Base-by-base conservation (phyloP, 495 filamentous ascomycete species). In the Lepraria neglecta region DNA sequence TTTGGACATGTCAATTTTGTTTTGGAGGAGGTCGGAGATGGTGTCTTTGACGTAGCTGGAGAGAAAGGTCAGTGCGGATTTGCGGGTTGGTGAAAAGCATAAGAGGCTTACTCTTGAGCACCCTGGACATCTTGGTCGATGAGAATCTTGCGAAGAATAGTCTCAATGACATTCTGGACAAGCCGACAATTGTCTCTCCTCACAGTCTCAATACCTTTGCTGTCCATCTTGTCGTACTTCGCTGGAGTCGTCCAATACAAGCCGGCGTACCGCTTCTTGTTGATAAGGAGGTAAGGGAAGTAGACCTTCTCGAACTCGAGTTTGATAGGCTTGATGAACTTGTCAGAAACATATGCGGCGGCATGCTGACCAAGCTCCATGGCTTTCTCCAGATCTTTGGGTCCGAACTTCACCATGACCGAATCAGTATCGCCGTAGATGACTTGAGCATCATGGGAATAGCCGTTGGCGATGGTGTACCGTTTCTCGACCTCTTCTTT, bases 211-310 rank as follows among this genome's bases (percentile, higher is more conserved):
- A 99, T 97, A 78, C 94, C 94, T 73, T 99, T 99, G 66, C 87
- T 96, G 70, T 99, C 94, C 95, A 99, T 97, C 79, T 99, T 99
- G 78, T 99, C 94, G 66, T 85, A 91, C 71, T 95, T 96, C n/a
- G 90, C 82, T 0, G 94, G 82, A 50, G 87, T 91, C 21, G 95
- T 97, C 91, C 92, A 99, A 76, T 91, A 97, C 15, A 99, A 77
- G 38, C 94, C 94, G 14, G 94, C 94, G 66, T 99, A 99, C 58
- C 94, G 88, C 80, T 99, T 99, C 76, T 99, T 99, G 83, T 99
- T 99, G 83, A 99, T 99, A 46, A 99, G 79, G 38, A 99, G 80
- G 71, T 99, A 99, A 1, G 94, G 94, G 70, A 89, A 99, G 73
- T 99, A 99, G 3, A 99, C 94, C 74, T 99, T 99, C 70, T 99